Evolutionary conservation across 1,284 basidiomycete species (phyloP).

Genomic region (Puccinia novopanici): DNA sequence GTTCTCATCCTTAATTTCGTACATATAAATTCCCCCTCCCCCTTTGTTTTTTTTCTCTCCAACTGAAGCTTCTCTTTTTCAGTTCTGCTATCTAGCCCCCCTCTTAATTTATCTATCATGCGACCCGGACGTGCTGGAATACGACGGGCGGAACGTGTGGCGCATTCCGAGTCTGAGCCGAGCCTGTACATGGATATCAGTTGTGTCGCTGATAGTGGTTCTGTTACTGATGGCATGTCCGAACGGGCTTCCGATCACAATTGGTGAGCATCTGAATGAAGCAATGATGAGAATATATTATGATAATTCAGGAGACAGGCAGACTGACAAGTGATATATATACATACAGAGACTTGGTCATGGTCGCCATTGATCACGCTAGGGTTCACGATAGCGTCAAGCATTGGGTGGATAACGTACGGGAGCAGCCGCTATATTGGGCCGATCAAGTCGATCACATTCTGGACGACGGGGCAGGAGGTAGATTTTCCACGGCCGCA

Average conservation of each 20-base stretch:
- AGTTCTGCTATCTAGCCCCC: slow-evolving; percentile 46
- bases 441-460: slow-evolving; percentile 46
- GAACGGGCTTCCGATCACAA: slow-evolving; percentile 33
- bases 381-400: slow-evolving; percentile 9
- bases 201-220: slow-evolving; percentile 30
- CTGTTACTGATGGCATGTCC: slow-evolving; percentile 46
- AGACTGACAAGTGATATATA: background rate
- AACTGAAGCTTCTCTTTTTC: background rate
- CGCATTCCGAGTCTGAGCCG: slow-evolving; percentile 34
- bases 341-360: slow-evolving; percentile 28
- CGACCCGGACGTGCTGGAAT: slow-evolving; percentile 45
- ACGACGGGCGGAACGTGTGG: slow-evolving; percentile 49
- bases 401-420: slow-evolving; percentile 40
- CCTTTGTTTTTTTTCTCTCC: background rate
- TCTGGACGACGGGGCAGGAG: slow-evolving; percentile 48
- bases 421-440: slow-evolving; percentile 37
- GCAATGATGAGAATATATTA: too few species aligned
- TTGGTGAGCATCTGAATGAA: slow-evolving; percentile 13
- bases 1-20: background rate
- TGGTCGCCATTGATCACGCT: slow-evolving; percentile 42
- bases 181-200: slow-evolving; percentile 36
- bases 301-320: too few species aligned
- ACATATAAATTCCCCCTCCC: background rate
- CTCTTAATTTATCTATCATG: slow-evolving; percentile 41
- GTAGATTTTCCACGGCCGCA: slow-evolving; percentile 32